A percentile compares a stretch with the other conserved stretches of the same genome.
Evolutionary conservation across 148 eudicot genomes (phyloP).

Genomic region (Vaccinium corymbosum): DNA sequence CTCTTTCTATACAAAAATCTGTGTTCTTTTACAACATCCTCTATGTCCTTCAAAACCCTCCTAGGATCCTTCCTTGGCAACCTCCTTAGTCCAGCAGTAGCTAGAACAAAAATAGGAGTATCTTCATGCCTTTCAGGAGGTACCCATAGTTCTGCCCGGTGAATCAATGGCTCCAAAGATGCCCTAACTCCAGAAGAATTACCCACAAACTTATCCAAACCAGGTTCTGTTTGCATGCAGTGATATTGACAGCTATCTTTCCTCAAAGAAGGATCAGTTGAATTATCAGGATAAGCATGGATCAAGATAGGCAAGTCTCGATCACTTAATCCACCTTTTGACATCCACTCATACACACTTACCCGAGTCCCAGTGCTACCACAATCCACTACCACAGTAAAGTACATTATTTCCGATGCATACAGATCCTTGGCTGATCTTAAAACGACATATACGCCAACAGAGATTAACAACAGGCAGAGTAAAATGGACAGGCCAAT

Average conservation of each 20-base stretch:
- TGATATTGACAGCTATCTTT: conserved; percentile 60
- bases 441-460: conserved; percentile 26
- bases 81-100: conserved; percentile 81
- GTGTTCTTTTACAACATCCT: conserved; percentile 44
- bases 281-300: conserved; percentile 52
- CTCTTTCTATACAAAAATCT: conserved; percentile 43
- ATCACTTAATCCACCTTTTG: conserved; percentile 16
- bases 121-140: conserved; percentile 43
- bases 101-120: conserved; percentile 64
- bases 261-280: conserved; percentile 19
- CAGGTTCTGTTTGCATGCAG: conserved; percentile 78
- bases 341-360: conserved; percentile 57
- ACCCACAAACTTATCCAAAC: conserved; percentile 70
- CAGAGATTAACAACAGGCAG: conserved; percentile 28
- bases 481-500: conserved; percentile 25
- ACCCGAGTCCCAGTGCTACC: conserved; percentile 90
- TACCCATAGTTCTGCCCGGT: conserved; percentile 53
- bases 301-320: conserved; percentile 47
- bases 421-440: conserved; percentile 8
- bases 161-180: conserved; percentile 67
- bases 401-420: conserved; percentile 31
- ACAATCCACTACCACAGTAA: conserved; percentile 82
- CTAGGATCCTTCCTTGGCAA: conserved; percentile 31
- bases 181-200: conserved; percentile 50
- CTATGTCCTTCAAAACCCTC: conserved; percentile 55